These are phyloP conservation scores for Klebsormidium nitens DNA, from an alignment of 139 green algal species.

Conservation along the genomic window DNA sequence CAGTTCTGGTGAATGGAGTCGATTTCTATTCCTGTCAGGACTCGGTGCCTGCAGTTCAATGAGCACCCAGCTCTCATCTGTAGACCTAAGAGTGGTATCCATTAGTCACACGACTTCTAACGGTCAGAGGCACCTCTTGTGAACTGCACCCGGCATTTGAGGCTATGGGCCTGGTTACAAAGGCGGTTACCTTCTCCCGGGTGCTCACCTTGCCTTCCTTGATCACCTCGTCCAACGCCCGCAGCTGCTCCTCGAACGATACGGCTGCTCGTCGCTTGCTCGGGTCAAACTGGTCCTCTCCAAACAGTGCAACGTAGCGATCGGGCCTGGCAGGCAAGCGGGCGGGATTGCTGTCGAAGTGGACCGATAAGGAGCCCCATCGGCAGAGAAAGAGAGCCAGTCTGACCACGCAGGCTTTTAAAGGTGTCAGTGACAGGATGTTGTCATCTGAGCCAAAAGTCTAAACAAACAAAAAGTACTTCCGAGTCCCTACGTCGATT, in stretches of 20 bases:
- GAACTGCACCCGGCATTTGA: not conserved
- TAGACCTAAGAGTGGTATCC: not conserved
- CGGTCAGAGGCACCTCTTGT: not conserved
- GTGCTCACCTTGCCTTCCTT: conserved; percentile 74
- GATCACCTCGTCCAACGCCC: conserved; percentile 68
- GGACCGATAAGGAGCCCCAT: too few relatives aligned
- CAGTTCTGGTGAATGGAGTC: too few relatives aligned
- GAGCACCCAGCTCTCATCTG: not conserved
- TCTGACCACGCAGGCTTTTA: too few relatives aligned
- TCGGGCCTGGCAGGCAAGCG: too few relatives aligned
- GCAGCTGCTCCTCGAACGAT: conserved; percentile 84
- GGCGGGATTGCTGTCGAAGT: too few relatives aligned
- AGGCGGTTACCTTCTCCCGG: not conserved
- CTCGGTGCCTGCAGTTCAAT: not conserved
- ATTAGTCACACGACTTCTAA: not conserved
- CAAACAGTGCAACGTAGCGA: conserved; percentile 74
- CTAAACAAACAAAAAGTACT: too few relatives aligned
- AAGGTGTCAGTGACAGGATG: too few relatives aligned
- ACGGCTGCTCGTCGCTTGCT: conserved; percentile 53
- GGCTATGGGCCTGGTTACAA: not conserved
- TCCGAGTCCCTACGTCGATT: too few relatives aligned
- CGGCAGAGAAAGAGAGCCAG: too few relatives aligned
- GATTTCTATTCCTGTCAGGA: conserved; percentile 5
- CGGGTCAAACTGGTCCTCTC: conserved; percentile 53
- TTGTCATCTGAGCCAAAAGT: too few relatives aligned